Evolutionary conservation across 306 rosid genomes (phyloP), one percentile per base, ranked within the genome.

Genomic region (Herpetospermum pedunculosum): DNA sequence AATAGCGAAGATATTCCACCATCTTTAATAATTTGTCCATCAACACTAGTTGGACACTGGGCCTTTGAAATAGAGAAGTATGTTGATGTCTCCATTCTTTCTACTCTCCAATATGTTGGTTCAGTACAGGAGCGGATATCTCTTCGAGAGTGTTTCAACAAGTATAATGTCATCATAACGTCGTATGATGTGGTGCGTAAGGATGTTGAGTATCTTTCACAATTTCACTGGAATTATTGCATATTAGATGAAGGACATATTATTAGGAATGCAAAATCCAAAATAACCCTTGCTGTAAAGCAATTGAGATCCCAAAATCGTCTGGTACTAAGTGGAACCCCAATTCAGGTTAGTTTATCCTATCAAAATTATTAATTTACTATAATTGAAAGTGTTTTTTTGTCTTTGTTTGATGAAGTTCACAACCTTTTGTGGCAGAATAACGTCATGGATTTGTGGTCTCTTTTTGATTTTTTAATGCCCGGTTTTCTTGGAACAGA

Each of bases 401-500:
- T n/a, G 26, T 13, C 55, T 53, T 47, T 70, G 48, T 54, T 72
- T 79, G 80, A 85, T 25, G 78, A 46, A 77, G 26, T 65, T 32
- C 50, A 64, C 70, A 38, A 19, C 55, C 55, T 75, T 79, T 64
- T 79, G 54, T 77, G 87, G 92, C 92, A 94, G 98, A 94, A 94
- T 77, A 94, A 94, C 77, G 82, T 94, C 80, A 89, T 94, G 98
- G 98, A 94, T 78, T 81, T 94, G 81, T 94, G 98, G 98, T 94
- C 98, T 48, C 98, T 94, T 74, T 94, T 94, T 80, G 98, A 94
- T 85, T 94, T 94, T 78, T 79, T 94, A 85, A 94, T 94, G 96
- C 97, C 98, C 8, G 98, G 98, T 64, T 94, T 94, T 88, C 98
- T 94, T 79, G 98, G 98, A 82, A 91, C 92, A 6, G 98, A 94